These are phyloP conservation scores for Leccinellum luteum DNA, from an alignment of 768 basidiomycete species.

Conservation along the genomic window DNA sequence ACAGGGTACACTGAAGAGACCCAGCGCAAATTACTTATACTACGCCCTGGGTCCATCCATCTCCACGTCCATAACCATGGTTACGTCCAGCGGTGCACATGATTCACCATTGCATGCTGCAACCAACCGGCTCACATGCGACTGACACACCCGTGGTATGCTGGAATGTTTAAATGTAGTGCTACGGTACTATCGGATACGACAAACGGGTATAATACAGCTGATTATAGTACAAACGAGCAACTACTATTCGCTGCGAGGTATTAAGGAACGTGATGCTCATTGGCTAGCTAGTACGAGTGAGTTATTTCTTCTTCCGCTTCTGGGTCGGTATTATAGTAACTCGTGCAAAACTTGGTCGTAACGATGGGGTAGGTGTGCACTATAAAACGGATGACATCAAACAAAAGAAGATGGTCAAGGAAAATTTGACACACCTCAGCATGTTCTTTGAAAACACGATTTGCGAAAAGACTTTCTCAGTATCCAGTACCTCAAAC, in stretches of 20 bases:
- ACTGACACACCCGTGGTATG: background rate
- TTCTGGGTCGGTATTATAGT: conserved; percentile 34
- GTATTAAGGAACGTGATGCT: conserved; percentile 11
- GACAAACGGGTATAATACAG: conserved; percentile 15
- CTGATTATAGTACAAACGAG: background rate
- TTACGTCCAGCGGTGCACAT: background rate
- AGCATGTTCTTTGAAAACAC: conserved; percentile 84
- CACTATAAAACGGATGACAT: conserved; percentile 36
- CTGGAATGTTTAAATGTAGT: background rate
- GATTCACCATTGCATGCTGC: background rate
- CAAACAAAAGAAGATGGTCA: background rate
- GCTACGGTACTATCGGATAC: conserved; percentile 15
- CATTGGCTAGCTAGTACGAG: background rate
- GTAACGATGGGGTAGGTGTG: conserved; percentile 80
- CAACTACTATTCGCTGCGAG: conserved; percentile 3
- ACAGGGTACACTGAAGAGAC: background rate
- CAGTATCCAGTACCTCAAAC: conserved; percentile 75
- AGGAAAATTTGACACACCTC: conserved; percentile 43
- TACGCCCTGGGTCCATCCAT: background rate
- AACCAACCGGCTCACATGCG: conserved; percentile 3
- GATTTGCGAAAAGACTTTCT: conserved; percentile 76
- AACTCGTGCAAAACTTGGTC: conserved; percentile 73
- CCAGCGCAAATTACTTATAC: background rate
- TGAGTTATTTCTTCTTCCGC: background rate
- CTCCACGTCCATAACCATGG: background rate